Conservation (phyloP, 73 alveolate species). For the Tetrahymena thermophila region DNA sequence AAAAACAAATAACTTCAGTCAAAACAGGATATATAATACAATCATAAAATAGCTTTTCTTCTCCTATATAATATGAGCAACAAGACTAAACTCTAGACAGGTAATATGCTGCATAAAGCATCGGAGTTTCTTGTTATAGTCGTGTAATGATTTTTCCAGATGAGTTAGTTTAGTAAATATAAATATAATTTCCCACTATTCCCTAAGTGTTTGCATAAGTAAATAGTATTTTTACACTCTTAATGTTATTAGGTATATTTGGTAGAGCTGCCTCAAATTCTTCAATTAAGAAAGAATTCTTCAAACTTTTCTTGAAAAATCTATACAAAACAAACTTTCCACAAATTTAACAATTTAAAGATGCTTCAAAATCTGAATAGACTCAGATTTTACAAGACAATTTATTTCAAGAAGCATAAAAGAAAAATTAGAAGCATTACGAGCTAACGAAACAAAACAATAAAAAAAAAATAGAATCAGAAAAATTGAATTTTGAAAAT, state of each 20-base stretch:
- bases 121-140: neutral
- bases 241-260: neutral
- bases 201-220: neutral
- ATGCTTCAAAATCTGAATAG: neutral
- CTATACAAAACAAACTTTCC: neutral
- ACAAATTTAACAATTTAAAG: no score
- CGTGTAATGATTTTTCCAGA: neutral
- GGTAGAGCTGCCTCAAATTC: neutral
- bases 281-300: neutral
- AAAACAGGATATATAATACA: neutral
- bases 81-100: neutral
- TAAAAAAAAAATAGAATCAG: no score
- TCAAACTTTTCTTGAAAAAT: neutral
- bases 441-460: no score
- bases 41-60: neutral
- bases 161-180: neutral
- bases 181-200: neutral
- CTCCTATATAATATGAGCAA: neutral
- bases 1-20: neutral
- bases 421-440: no score
- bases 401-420: no score
- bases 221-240: neutral
- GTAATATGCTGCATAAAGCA: neutral
- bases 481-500: no score
- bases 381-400: no score